Conservation (phyloP, 148 eudicot species). For the Oxyria digyna region DNA sequence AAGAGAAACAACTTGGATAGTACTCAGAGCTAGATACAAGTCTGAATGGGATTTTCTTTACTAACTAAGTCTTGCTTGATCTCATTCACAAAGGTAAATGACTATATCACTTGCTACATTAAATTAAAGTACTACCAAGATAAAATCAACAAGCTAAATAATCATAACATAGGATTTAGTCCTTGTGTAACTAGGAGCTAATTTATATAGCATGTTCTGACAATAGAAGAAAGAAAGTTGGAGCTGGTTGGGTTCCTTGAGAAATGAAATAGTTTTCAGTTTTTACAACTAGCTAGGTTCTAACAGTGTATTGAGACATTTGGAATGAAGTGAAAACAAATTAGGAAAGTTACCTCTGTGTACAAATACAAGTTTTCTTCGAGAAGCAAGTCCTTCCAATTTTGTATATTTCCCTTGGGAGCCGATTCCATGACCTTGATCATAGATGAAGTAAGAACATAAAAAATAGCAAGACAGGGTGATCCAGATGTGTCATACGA, state of each 20-base stretch:
- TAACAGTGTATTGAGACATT: background rate
- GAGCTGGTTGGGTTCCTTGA: background rate
- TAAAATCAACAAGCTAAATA: background rate
- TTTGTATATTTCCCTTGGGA: conserved; percentile 62
- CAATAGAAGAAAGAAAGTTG: background rate
- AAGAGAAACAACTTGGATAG: background rate
- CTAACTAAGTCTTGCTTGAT: background rate
- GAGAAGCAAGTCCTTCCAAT: conserved; percentile 49
- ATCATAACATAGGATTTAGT: background rate
- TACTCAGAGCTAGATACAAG: background rate
- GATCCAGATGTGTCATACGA: background rate
- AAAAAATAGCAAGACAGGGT: background rate
- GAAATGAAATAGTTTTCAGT: background rate
- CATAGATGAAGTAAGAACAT: background rate
- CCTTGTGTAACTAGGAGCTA: background rate
- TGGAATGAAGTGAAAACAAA: background rate
- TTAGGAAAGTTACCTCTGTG: conserved; percentile 54
- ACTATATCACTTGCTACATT: background rate
- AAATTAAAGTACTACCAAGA: background rate
- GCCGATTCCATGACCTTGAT: conserved; percentile 83
- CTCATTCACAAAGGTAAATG: background rate
- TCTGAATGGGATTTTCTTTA: background rate
- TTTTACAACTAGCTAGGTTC: background rate
- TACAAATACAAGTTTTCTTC: conserved; percentile 82
- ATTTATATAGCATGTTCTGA: background rate